A percentile compares a stretch with the other conserved stretches of the same genome.
Conservation (phyloP, 345 rosid species). For the Psidium friedrichsthalianum region DNA sequence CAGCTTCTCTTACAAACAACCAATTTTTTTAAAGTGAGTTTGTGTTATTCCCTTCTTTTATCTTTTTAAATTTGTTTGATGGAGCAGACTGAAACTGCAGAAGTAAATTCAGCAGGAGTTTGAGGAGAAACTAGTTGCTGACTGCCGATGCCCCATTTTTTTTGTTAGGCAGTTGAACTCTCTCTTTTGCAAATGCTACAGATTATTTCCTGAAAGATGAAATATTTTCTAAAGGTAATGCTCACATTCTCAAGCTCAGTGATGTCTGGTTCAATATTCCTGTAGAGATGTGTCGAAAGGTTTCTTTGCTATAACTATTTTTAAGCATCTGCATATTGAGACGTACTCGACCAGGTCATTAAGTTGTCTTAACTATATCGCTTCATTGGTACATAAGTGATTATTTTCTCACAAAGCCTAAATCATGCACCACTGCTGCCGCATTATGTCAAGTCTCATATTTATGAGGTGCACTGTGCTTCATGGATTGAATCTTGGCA, state of each 20-base stretch:
- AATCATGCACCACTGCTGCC: background rate
- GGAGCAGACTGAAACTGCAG: background rate
- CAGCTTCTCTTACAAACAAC: background rate
- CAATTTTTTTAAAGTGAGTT: background rate
- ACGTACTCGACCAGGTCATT: background rate
- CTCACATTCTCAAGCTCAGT: background rate
- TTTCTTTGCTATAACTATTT: background rate
- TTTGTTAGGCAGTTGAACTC: background rate
- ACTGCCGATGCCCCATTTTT: background rate
- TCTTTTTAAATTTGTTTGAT: background rate
- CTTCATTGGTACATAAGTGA: background rate
- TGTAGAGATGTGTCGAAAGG: background rate
- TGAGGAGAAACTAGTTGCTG: background rate
- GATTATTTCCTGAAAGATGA: background rate
- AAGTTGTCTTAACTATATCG: background rate
- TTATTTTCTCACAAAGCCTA: background rate
- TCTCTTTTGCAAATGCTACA: background rate
- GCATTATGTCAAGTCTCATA: background rate
- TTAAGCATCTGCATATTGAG: background rate
- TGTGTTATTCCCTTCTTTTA: background rate
- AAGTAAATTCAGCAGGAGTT: background rate
- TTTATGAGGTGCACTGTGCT: background rate
- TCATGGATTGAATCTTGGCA: background rate
- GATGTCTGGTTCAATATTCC: background rate
- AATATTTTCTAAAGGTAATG: background rate